phyloP scores from a whole-genome alignment of 192 early-diverging fungal species.

The Coemansia sp. region DNA sequence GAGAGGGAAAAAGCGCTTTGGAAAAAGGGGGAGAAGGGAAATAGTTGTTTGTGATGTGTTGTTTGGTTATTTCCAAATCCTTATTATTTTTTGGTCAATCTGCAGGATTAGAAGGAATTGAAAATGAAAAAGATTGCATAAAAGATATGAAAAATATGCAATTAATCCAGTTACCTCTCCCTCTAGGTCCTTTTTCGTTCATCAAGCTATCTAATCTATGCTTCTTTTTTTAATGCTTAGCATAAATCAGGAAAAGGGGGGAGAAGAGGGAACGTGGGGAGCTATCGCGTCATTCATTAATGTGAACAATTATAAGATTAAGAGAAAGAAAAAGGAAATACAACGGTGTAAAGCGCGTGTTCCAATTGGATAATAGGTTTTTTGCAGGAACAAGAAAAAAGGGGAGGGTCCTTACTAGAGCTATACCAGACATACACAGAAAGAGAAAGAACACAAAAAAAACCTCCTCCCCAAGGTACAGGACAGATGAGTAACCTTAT shows the following conservation, averaged over 20 bases:
- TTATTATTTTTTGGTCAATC: neutral
- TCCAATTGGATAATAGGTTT: neutral
- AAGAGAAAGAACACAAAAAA: no score
- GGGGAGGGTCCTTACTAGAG: no score
- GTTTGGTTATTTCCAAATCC: neutral
- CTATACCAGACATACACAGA: no score
- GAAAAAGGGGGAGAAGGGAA: neutral
- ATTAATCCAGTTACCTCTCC: neutral
- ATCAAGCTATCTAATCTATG: neutral
- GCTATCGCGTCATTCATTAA: neutral
- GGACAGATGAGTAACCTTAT: no score
- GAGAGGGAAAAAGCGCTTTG: neutral
- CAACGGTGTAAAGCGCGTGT: neutral
- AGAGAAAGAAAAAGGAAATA: neutral
- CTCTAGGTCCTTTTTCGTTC: neutral
- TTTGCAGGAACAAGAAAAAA: neutral
- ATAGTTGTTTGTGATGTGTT: neutral
- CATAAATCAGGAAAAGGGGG: neutral
- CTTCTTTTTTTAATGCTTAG: neutral
- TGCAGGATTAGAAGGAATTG: no score
- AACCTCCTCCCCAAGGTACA: no score
- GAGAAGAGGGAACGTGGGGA: neutral
- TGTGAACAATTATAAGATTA: neutral
- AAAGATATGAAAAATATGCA: constrained; percentile 1
- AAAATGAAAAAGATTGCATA: neutral